Evolutionary conservation across 2,329 filamentous ascomycete species (phyloP), one percentile per base, ranked within the genome.

Genomic region (Teratosphaeriaceae sp.): DNA sequence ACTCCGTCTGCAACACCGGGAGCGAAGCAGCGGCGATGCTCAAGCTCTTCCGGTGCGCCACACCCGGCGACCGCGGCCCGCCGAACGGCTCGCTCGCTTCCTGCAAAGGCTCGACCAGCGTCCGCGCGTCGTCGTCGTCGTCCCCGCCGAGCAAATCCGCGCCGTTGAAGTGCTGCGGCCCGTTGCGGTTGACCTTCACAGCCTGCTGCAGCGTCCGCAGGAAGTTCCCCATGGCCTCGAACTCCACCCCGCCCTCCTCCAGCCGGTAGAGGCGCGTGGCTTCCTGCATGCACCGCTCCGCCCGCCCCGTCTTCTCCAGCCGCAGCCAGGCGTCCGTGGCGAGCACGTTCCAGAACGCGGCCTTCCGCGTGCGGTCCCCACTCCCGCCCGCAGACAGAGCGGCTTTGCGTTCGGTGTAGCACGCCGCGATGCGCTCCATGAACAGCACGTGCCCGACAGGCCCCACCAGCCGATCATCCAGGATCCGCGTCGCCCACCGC

Each of bases 261-360:
- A 39, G 27, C 3, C 43, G 40, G 52, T 81, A 81, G 1, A 79
- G 61, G 9, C 65, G 62, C 36, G 73, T 64, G 0, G 86, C 86
- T 51, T 84, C 79, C 38, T 85, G 80, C 1, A 97, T 74, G 50
- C 85, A 87, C 45, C 78, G 75, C 52, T 87, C 85, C 1, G 88
- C 85, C 58, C 94, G 85, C 12, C 84, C 78, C 41, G 80, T 80
- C 58, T 90, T 89, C 24, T 77, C 79, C 49, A 89, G 77, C 39
- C 76, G 76, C 42, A 90, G 72, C 92, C 92, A 98, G 1, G 81
- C 76, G 55, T 95, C 85, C 1, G 88, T 82, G 1, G 86, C 84
- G 29, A 95, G 74, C 18, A 92, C 75, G 52, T 82, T 84, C 89
- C 89, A 98, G 50, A 94, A 77, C 0, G 86, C 92, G 2, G 89